Percentiles rank a stretch among this genome's conserved stretches.
These are phyloP conservation scores for Talinum fruticosum DNA, from an alignment of 148 eudicot genomes.

Conservation along the genomic window DNA sequence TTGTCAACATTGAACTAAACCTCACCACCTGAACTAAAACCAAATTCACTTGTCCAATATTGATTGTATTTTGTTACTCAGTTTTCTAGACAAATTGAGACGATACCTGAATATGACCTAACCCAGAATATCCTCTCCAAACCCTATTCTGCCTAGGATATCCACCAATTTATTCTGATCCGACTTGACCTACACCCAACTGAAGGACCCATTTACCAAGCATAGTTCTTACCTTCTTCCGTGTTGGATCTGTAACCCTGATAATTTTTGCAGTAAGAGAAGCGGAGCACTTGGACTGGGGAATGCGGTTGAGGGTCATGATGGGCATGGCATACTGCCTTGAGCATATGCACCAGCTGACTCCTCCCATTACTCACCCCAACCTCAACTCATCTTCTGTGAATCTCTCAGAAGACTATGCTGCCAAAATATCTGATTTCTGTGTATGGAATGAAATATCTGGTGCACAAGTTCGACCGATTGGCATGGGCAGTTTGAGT, in stretches of 20 bases:
- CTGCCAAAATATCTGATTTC: constrained; percentile 83
- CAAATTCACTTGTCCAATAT: neutral
- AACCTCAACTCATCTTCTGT: constrained; percentile 63
- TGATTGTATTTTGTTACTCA: neutral
- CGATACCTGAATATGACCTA: neutral
- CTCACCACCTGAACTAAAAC: neutral
- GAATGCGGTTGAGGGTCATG: constrained; percentile 58
- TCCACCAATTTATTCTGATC: neutral
- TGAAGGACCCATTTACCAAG: neutral
- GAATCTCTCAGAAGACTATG: constrained; percentile 79
- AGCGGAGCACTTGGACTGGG: constrained; percentile 92
- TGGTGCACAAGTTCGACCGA: constrained; percentile 31
- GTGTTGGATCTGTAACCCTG: neutral
- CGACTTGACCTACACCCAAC: neutral
- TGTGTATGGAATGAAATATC: constrained; percentile 51
- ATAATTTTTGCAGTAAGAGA: constrained; percentile 57
- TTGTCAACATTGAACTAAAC: neutral
- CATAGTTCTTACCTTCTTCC: neutral
- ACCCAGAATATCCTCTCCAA: neutral
- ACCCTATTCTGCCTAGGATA: neutral
- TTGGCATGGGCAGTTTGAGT: constrained; percentile 9
- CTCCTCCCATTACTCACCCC: constrained; percentile 52
- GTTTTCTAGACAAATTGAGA: neutral
- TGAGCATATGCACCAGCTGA: constrained; percentile 72
- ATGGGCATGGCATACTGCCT: constrained; percentile 93